Base-by-base conservation (phyloP, 768 basidiomycete genomes). In the Boletus vermiculosoides region DNA sequence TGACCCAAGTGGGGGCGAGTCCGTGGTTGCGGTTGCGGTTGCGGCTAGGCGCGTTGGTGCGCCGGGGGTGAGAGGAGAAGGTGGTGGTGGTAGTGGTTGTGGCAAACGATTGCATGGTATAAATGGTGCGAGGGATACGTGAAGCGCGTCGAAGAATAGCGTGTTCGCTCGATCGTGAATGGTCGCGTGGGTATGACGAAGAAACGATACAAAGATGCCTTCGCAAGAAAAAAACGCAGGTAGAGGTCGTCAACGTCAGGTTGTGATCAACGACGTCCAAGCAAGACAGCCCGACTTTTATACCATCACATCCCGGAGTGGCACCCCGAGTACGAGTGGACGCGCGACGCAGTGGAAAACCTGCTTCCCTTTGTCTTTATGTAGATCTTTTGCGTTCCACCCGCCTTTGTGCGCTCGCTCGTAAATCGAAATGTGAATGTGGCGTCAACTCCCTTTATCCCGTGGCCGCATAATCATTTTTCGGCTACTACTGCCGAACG, bases 341-440 rank as follows among this genome's bases (percentile, higher is more conserved):
- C 54, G 20, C 20, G 12, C 49, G 28, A 28, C 23, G 52, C 61
- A 59, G n/a, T 34, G 42, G 23, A 28, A 12, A 46, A 40, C 50
- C 11, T 18, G 15, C 15, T 39, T 46, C n/a, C 42, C 62, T 55
- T 64, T 65, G 63, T 64, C 50, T 15, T 18, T 31, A 45, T 50
- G 49, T 36, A 31, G n/a, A n/a, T n/a, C n/a, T 23, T 34, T 52
- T 33, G 25, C 44, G 18, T 48, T 49, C 30, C 44, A 7, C 50
- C 45, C 44, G 30, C 52, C 64, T 67, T 67, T 67, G 62, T 65
- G 44, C 36, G 10, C 50, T 42, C 18, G 37, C 37, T 16, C 52
- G 48, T 28, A 23, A 22, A 37, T 45, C 33, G 48, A 54, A 37
- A 31, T 25, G 28, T 45, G 39, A 25, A 50, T 25, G 31, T 60